A percentile compares a stretch with the other conserved stretches of the same genome.
These are phyloP conservation scores for Trichophyton rubrum DNA, from an alignment of 2,329 filamentous ascomycete genomes.

Conservation along the genomic window DNA sequence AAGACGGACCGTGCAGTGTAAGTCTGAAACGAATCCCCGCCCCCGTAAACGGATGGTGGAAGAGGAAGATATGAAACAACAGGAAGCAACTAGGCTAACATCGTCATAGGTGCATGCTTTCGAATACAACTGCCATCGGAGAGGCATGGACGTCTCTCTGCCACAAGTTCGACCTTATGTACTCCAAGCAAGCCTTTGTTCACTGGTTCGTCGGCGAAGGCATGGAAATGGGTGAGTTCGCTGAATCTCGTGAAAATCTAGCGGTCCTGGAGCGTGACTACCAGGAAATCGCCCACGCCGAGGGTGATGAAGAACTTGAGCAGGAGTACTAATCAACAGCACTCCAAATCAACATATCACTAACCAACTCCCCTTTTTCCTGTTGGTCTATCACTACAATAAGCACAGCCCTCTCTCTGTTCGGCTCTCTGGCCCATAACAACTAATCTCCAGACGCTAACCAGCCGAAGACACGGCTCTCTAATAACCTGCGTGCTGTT, in stretches of 20 bases:
- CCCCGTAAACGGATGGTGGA: neutral
- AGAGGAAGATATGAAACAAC: too few relatives aligned
- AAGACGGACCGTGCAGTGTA: conserved; percentile 41
- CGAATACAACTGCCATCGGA: conserved; percentile 54
- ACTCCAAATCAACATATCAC: neutral
- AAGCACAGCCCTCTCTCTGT: neutral
- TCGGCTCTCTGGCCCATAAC: neutral
- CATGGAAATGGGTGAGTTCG: conserved; percentile 88
- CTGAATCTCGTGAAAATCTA: conserved; percentile 73
- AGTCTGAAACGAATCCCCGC: neutral
- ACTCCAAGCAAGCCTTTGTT: conserved; percentile 57
- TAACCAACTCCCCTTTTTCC: neutral
- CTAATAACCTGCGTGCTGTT: neutral
- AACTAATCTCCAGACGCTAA: conserved; percentile 2
- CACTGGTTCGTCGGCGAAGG: conserved; percentile 73
- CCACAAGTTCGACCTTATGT: conserved; percentile 60
- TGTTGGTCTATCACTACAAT: neutral
- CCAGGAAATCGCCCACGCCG: conserved; percentile 50
- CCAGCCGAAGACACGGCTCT: neutral
- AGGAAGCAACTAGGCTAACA: neutral
- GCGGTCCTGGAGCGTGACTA: conserved; percentile 79
- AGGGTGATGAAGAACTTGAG: conserved; percentile 8
- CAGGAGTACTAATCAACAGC: conserved; percentile 10
- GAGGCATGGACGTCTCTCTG: conserved; percentile 54
- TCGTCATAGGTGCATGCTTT: conserved; percentile 42